Conservation (phyloP, 2,329 filamentous ascomycete species). For the Blumeriella jaapii region DNA sequence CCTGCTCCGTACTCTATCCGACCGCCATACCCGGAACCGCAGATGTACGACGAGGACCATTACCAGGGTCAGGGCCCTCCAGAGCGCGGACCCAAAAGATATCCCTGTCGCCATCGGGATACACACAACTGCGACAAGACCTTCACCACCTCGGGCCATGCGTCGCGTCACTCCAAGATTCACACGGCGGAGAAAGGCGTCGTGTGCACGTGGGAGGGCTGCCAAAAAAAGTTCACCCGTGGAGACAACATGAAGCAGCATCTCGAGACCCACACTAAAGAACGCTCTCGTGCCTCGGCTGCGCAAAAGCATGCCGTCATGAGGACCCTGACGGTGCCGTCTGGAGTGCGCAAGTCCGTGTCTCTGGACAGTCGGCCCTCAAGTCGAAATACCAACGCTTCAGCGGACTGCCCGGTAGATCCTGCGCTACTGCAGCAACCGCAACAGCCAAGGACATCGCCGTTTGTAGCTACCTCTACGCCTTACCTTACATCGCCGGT, state of each 20-base stretch:
- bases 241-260: slow-evolving; percentile 86
- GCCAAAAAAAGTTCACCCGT: slow-evolving; percentile 70
- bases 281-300: slow-evolving; percentile 26
- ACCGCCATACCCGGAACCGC: slow-evolving; percentile 12
- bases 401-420: slow-evolving; percentile 9
- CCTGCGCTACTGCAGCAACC: slow-evolving; percentile 9
- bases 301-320: slow-evolving; percentile 17
- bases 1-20: slow-evolving; percentile 3
- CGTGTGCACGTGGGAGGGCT: slow-evolving; percentile 54
- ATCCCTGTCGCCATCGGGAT: slow-evolving; percentile 63
- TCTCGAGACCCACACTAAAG: slow-evolving; percentile 62
- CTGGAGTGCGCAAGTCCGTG: slow-evolving; percentile 24
- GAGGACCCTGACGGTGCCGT: slow-evolving; percentile 16
- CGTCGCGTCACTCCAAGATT: slow-evolving; percentile 76
- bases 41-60: slow-evolving; percentile 18
- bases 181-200: slow-evolving; percentile 74
- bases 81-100: slow-evolving; percentile 41
- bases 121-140: slow-evolving; percentile 63
- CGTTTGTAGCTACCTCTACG: background rate
- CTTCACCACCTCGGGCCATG: slow-evolving; percentile 75
- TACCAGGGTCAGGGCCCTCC: slow-evolving; percentile 8
- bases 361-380: slow-evolving; percentile 29
- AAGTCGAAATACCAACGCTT: slow-evolving; percentile 9
- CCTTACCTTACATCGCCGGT: background rate
- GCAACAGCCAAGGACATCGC: slow-evolving; percentile 1